phyloP scores from a whole-genome alignment of 2,329 filamentous ascomycete species.

The Hypoxylon sp. region DNA sequence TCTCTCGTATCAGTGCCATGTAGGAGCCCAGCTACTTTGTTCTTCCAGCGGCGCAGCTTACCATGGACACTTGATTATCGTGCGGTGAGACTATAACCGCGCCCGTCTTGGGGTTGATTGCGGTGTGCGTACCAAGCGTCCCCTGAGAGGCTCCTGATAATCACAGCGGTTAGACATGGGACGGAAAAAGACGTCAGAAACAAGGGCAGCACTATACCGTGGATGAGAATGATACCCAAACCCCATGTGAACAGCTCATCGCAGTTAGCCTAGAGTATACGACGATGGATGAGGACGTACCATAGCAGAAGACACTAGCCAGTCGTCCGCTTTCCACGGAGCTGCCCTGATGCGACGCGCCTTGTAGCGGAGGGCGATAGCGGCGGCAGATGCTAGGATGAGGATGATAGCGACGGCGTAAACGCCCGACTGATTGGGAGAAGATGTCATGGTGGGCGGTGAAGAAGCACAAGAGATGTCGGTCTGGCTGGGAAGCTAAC shows the following conservation, averaged over 20 bases:
- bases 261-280: background rate
- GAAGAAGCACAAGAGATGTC: background rate
- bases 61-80: background rate
- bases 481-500: too few relatives aligned
- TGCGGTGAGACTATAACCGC: conserved; percentile 1
- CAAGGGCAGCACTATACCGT: background rate
- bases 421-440: background rate
- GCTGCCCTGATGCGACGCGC: background rate
- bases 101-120: background rate
- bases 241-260: background rate
- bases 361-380: background rate
- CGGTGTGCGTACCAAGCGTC: background rate
- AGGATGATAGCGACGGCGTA: background rate
- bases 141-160: background rate
- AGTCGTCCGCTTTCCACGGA: background rate
- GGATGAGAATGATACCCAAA: background rate
- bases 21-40: background rate
- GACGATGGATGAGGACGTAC: background rate
- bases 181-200: background rate
- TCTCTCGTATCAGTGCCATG: background rate
- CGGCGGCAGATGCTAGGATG: background rate
- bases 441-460: background rate
- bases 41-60: background rate
- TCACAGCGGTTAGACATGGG: background rate
- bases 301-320: background rate